A percentile compares a stretch with the other conserved stretches of the same genome.
phyloP scores from a whole-genome alignment of 345 rosid genomes.

The Salix suchowensis region DNA sequence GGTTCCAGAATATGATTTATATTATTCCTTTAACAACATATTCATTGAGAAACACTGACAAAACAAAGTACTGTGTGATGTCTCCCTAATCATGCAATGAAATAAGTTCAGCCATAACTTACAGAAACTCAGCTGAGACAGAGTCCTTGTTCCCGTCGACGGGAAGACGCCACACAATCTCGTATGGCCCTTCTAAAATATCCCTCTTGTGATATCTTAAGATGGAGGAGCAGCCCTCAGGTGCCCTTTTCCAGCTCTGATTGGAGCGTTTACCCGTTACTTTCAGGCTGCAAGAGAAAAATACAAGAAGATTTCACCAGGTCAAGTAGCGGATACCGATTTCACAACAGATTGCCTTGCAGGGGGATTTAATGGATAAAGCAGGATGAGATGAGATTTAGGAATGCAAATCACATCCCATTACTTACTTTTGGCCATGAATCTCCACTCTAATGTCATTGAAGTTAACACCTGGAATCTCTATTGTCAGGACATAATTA shows the following conservation, averaged over 20 bases:
- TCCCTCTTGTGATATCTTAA: constrained; percentile 51
- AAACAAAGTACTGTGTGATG: neutral
- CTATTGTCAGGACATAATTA: constrained; percentile 51
- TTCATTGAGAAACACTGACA: neutral
- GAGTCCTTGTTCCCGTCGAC: constrained; percentile 47
- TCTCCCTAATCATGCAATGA: neutral
- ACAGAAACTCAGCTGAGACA: constrained; percentile 72
- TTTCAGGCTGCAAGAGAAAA: constrained; percentile 40
- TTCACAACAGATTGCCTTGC: no score
- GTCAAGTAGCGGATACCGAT: no score
- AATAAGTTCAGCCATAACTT: constrained; percentile 20
- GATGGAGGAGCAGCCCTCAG: constrained; percentile 22
- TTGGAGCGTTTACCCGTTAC: constrained; percentile 48
- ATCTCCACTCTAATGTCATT: constrained; percentile 76
- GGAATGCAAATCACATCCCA: neutral
- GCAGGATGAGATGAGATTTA: neutral
- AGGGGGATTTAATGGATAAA: neutral
- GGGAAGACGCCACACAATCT: constrained; percentile 67
- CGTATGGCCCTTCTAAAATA: constrained; percentile 54
- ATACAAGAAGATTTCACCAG: neutral
- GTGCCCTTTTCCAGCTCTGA: constrained; percentile 18
- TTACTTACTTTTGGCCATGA: constrained; percentile 42
- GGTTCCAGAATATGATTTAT: rapidly evolving
- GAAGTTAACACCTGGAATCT: constrained; percentile 62
- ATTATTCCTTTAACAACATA: no score